Evolutionary conservation across 441 rosid species (phyloP).

Genomic region (Gossypium gossypioides): DNA sequence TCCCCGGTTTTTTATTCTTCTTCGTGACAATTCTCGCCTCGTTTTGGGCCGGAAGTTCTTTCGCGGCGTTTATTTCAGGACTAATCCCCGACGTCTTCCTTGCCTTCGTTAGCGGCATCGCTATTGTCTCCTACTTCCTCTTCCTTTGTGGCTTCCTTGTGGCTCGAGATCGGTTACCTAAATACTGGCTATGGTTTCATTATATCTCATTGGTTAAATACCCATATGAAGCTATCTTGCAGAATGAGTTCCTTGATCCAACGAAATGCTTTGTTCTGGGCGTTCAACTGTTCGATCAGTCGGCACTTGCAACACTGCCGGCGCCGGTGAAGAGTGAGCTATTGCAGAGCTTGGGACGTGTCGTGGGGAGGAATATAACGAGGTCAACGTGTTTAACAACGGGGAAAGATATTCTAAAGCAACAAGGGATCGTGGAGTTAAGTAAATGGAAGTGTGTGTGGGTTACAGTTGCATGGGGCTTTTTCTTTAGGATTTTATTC

Average conservation of each 20-base stretch:
- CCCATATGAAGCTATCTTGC: constrained; percentile 64
- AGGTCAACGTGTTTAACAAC: constrained; percentile 58
- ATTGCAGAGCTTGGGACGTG: constrained; percentile 39
- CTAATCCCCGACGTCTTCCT: constrained; percentile 68
- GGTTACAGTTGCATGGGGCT: constrained; percentile 74
- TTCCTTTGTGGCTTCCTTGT: constrained; percentile 84
- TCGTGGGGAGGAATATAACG: constrained; percentile 44
- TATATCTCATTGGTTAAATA: constrained; percentile 69
- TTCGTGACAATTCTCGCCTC: constrained; percentile 53
- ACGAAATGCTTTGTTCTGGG: constrained; percentile 56
- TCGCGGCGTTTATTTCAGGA: constrained; percentile 75
- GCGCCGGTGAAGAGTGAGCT: constrained; percentile 31
- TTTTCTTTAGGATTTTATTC: constrained; percentile 63
- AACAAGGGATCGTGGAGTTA: constrained; percentile 59
- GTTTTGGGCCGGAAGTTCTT: constrained; percentile 74
- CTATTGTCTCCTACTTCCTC: constrained; percentile 66
- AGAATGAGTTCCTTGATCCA: constrained; percentile 56
- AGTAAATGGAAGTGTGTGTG: constrained; percentile 69
- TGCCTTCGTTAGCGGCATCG: constrained; percentile 62
- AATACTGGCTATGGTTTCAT: constrained; percentile 83
- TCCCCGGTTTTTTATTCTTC: constrained; percentile 51
- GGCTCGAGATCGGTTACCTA: constrained; percentile 53
- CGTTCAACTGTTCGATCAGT: constrained; percentile 52
- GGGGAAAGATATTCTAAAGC: constrained; percentile 43
- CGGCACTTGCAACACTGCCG: constrained; percentile 45